phyloP scores from a whole-genome alignment of 2,329 filamentous ascomycete species.

The Kalaharituber pfeilii region DNA sequence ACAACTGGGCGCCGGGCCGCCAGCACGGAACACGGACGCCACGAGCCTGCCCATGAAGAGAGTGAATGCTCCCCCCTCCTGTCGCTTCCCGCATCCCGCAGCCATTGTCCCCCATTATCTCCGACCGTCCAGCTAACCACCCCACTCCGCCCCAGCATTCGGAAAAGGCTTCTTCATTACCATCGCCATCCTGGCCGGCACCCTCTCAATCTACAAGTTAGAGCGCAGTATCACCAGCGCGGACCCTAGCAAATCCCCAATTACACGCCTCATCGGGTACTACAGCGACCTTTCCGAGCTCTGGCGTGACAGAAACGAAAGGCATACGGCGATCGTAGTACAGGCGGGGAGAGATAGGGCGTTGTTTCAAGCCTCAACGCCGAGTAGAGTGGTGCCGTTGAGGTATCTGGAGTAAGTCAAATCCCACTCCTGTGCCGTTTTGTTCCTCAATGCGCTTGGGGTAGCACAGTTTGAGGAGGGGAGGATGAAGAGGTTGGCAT shows the following conservation, averaged over 20 bases:
- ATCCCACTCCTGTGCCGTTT: too few species aligned
- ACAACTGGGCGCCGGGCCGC: not conserved
- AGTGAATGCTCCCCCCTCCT: not conserved
- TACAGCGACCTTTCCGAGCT: conserved; percentile 7
- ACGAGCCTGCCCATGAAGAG: not conserved
- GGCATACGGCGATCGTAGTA: conserved; percentile 13
- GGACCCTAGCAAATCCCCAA: not conserved
- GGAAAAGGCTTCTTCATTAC: conserved; percentile 17
- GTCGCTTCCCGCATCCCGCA: not conserved
- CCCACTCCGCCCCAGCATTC: conserved; percentile 9
- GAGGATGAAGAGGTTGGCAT: too few species aligned
- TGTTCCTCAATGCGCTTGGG: too few species aligned
- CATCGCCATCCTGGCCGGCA: conserved; percentile 12
- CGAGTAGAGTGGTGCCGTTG: conserved; percentile 4
- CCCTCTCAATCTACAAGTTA: conserved; percentile 12
- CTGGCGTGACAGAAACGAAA: conserved; percentile 9
- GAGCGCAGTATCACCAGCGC: conserved; percentile 8
- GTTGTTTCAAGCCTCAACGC: conserved; percentile 12
- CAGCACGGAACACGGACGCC: not conserved
- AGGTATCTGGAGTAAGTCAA: conserved; percentile 14
- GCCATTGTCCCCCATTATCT: not conserved
- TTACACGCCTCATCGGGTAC: conserved; percentile 12
- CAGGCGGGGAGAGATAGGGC: conserved; percentile 11
- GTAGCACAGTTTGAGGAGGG: too few species aligned
- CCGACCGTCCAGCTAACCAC: not conserved